Evolutionary conservation across 805 yeast species (phyloP).

Genomic region (Zygoascus biomembranicola): DNA sequence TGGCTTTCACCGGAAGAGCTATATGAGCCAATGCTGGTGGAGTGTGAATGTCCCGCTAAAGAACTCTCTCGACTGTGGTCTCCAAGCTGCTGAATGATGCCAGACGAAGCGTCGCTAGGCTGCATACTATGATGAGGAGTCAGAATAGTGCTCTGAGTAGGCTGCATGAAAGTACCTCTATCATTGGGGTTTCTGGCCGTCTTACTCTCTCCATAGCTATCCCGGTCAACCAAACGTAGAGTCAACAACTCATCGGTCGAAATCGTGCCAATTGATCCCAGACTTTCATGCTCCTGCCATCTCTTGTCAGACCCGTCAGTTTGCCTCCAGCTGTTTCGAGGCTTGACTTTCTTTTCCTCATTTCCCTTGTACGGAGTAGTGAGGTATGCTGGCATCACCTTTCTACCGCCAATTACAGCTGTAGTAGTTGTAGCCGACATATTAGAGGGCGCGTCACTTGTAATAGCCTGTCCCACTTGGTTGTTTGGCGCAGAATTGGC

Average conservation of each 20-base stretch:
- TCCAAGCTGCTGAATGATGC: conserved; percentile 25
- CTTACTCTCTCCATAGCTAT: conserved; percentile 7
- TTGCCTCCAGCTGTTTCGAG: conserved; percentile 54
- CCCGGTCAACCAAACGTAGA: conserved; percentile 57
- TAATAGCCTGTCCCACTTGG: conserved; percentile 18
- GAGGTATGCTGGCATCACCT: neutral
- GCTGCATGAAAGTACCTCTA: conserved; percentile 20
- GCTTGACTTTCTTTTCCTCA: conserved; percentile 25
- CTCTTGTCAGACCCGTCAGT: conserved; percentile 28
- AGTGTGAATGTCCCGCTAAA: conserved; percentile 16
- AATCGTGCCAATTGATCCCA: conserved; percentile 71
- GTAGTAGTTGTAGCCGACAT: conserved; percentile 1
- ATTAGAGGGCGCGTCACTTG: conserved; percentile 19
- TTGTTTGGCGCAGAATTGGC: conserved; percentile 12
- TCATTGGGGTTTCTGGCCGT: neutral
- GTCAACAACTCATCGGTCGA: conserved; percentile 77
- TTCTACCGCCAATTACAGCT: neutral
- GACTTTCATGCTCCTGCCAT: conserved; percentile 53
- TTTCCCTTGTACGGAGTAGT: conserved; percentile 20
- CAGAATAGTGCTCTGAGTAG: conserved; percentile 19
- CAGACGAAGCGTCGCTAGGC: conserved; percentile 27
- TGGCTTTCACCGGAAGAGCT: conserved; percentile 3
- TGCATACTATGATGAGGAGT: conserved; percentile 19
- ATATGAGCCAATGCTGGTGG: conserved; percentile 19
- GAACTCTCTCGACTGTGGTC: neutral